Evolutionary conservation across 148 eudicot genomes (phyloP), one percentile per base, ranked within the genome.

Genomic region (Chenopodium suecicum): DNA sequence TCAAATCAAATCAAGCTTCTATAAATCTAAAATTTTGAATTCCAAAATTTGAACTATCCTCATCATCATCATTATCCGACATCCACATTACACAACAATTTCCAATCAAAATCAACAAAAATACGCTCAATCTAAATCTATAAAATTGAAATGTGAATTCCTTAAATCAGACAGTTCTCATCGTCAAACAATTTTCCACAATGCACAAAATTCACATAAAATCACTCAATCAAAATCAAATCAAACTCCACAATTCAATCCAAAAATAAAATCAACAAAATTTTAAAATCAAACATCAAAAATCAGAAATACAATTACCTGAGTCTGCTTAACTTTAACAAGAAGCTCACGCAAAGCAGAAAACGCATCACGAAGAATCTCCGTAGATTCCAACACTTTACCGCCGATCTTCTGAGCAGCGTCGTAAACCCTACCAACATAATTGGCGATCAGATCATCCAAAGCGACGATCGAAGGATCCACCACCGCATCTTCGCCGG

Each of bases 371-470:
- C 79, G 83, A 12, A 96, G 81, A 73, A 89, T 80, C 80, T 75
- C 83, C 4, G 95, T 88, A 19, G 87, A 87, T 25, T 96, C 99
- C 82, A 85, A 73, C 58, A 96, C 98, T 74, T 94, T 86, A 74
- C 88, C 97, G 29, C 99, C 99, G 41, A 95, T 95, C 90, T 91
- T 92, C 92, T 86, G 92, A 37, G 90, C 97, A 11, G 93, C 93
- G 32, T 74, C 82, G 37, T 83, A 80, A 86, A 93, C 90, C 89
- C 89, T 92, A 77, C 85, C 90, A 2, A 93, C 85, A 34, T 46
- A 80, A 76, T 82, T 79, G 79, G 86, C 76, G 47, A 91, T 88
- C 76, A 95, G 84, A 85, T 95, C 98, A 8, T 90, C 97, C 50
- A 91, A 95, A 25, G 97, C 98, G 46, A 76, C 60, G 60, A 93